Evolutionary conservation across 2,329 filamentous ascomycete genomes (phyloP).

Genomic region (Alternaria gaisen): DNA sequence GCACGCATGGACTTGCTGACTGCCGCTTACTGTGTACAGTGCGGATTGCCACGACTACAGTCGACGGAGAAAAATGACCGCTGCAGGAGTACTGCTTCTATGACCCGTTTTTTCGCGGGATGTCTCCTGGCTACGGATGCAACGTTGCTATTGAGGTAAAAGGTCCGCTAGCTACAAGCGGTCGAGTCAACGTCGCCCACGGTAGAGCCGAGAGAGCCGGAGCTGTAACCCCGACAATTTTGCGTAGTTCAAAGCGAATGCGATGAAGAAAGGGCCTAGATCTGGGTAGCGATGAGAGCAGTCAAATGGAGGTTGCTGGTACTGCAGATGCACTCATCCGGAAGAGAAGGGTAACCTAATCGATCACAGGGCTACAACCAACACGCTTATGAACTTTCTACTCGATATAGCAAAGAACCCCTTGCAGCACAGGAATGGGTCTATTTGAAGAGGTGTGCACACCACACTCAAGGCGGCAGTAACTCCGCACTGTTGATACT

Average conservation of each 20-base stretch:
- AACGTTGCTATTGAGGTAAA: constrained; percentile 8
- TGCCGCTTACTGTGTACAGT: constrained; percentile 15
- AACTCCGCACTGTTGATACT: constrained; percentile 1
- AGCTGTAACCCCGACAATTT: not conserved
- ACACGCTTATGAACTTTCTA: not conserved
- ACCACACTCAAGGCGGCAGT: not conserved
- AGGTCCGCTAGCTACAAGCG: constrained; percentile 4
- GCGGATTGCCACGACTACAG: constrained; percentile 9
- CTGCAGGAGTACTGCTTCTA: constrained; percentile 2
- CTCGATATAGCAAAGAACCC: not conserved
- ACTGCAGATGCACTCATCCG: not conserved
- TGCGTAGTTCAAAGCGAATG: not conserved
- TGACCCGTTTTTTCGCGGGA: constrained; percentile 4
- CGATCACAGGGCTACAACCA: not conserved
- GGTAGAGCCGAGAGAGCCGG: constrained; percentile 5
- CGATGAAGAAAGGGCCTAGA: not conserved
- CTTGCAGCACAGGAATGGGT: not conserved
- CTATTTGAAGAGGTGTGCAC: not conserved
- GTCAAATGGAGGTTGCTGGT: not conserved
- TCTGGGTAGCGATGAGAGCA: not conserved
- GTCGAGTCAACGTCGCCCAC: not conserved
- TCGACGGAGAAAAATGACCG: constrained; percentile 2
- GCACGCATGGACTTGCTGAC: constrained; percentile 4
- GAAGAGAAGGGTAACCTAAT: not conserved
- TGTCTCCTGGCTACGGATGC: constrained; percentile 2